Percentiles rank a stretch among this genome's conserved stretches.
Conservation (phyloP, 805 yeast species). For the Candida dendrica region DNA sequence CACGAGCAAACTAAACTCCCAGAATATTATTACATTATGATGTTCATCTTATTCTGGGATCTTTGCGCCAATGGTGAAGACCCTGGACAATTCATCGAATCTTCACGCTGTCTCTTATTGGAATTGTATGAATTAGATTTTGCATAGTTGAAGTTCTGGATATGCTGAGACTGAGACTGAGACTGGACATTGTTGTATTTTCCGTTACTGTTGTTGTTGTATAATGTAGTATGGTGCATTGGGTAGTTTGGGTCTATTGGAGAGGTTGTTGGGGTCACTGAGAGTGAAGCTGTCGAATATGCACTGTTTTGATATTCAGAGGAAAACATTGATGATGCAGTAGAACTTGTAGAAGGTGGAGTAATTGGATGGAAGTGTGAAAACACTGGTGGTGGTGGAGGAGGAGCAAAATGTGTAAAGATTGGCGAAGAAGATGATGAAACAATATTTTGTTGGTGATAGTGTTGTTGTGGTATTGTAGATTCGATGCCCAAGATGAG, state of each 20-base stretch:
- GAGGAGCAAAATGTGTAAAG: slow-evolving; percentile 3
- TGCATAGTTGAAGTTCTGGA: no score
- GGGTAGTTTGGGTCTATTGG: slow-evolving; percentile 11
- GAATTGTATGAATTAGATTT: no score
- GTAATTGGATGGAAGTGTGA: slow-evolving; percentile 19
- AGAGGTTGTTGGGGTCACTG: slow-evolving; percentile 11
- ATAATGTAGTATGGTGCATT: slow-evolving; percentile 1
- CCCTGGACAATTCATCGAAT: slow-evolving; percentile 4
- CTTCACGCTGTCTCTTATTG: slow-evolving; percentile 1
- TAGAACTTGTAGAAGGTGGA: slow-evolving; percentile 27
- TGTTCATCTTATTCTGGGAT: slow-evolving; percentile 11
- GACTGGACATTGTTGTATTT: not conserved
- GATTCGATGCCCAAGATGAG: slow-evolving; percentile 7
- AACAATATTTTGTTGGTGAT: slow-evolving; percentile 6
- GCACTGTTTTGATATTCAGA: slow-evolving; percentile 5
- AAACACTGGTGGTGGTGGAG: slow-evolving; percentile 3
- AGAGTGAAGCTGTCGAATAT: slow-evolving; percentile 10
- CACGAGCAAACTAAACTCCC: no score
- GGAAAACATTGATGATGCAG: slow-evolving; percentile 16
- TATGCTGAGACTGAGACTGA: no score
- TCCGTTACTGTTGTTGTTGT: slow-evolving; percentile 5
- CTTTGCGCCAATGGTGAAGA: slow-evolving; percentile 14
- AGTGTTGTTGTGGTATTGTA: not conserved
- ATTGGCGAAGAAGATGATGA: slow-evolving; percentile 15
- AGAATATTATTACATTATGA: slow-evolving; percentile 6